Evolutionary conservation across 169 alveolate species (phyloP).

Genomic region (Besnoitia besnoiti): DNA sequence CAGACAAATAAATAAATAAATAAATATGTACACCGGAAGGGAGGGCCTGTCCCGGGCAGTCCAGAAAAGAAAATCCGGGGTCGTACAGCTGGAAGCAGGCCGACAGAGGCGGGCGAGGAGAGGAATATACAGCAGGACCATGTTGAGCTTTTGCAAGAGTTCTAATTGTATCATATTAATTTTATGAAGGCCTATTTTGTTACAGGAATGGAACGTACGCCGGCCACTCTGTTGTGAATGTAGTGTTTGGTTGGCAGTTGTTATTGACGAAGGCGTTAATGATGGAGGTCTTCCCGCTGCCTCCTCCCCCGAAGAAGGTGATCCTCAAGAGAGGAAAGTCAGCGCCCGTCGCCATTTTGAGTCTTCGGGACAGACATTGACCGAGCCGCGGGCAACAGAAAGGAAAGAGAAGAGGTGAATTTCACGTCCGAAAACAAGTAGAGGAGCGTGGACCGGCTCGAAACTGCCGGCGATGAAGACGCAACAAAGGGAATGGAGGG

Average conservation of each 20-base stretch:
- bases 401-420: too few species aligned
- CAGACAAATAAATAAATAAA: not conserved
- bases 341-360: not conserved
- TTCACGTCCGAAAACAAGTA: too few species aligned
- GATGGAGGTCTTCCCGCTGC: slow-evolving; percentile 16
- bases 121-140: too few species aligned
- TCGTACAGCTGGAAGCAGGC: too few species aligned
- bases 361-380: too few species aligned
- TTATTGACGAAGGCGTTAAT: slow-evolving; percentile 30
- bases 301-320: slow-evolving; percentile 3
- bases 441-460: too few species aligned
- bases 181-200: not conserved
- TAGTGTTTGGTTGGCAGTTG: not conserved
- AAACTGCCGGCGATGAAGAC: too few species aligned
- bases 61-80: not conserved
- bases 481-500: not conserved
- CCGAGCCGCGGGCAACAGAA: too few species aligned
- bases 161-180: not conserved
- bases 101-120: too few species aligned
- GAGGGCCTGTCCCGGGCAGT: not conserved
- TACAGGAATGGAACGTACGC: not conserved
- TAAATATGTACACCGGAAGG: not conserved
- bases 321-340: not conserved
- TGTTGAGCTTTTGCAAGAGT: too few species aligned
- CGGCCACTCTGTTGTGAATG: slow-evolving; percentile 23